Conservation (phyloP, 2,329 filamentous ascomycete genomes). For the Salinomyces thailandicus region DNA sequence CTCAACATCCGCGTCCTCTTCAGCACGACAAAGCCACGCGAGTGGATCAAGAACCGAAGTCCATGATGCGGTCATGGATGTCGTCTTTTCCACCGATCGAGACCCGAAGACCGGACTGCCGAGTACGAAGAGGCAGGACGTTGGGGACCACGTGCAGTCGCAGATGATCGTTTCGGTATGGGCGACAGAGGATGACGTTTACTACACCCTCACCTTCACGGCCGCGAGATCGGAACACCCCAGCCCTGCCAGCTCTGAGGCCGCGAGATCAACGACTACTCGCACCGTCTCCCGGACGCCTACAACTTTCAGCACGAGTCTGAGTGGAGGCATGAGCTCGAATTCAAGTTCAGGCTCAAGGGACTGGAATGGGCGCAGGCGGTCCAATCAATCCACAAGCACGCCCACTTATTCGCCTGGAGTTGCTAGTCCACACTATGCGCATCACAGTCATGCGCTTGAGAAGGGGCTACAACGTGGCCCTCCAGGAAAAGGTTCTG, state of each 20-base stretch:
- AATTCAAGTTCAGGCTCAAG: slow-evolving; percentile 25
- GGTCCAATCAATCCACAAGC: not conserved
- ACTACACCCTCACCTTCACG: slow-evolving; percentile 67
- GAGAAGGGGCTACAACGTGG: slow-evolving; percentile 57
- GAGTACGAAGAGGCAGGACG: slow-evolving; percentile 21
- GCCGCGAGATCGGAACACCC: slow-evolving; percentile 32
- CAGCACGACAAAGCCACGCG: slow-evolving; percentile 3
- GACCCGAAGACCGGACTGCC: slow-evolving; percentile 29
- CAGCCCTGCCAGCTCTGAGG: slow-evolving; percentile 6
- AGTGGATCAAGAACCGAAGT: slow-evolving; percentile 32
- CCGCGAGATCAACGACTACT: slow-evolving; percentile 18
- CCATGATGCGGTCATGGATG: slow-evolving; percentile 57
- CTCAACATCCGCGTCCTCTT: slow-evolving; percentile 12
- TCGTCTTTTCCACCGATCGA: slow-evolving; percentile 49
- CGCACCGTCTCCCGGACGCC: slow-evolving; percentile 34
- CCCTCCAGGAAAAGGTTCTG: slow-evolving; percentile 47
- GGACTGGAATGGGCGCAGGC: slow-evolving; percentile 8
- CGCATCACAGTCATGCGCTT: slow-evolving; percentile 33
- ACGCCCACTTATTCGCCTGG: slow-evolving; percentile 22
- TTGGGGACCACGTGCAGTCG: slow-evolving; percentile 41
- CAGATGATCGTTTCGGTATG: slow-evolving; percentile 71
- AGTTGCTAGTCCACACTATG: slow-evolving; percentile 39
- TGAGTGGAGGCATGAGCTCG: slow-evolving; percentile 28
- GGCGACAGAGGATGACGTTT: slow-evolving; percentile 56
- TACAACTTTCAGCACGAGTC: slow-evolving; percentile 28